Base-by-base conservation (phyloP, 2,329 filamentous ascomycete species). In the Pestalotiopsis fici region DNA sequence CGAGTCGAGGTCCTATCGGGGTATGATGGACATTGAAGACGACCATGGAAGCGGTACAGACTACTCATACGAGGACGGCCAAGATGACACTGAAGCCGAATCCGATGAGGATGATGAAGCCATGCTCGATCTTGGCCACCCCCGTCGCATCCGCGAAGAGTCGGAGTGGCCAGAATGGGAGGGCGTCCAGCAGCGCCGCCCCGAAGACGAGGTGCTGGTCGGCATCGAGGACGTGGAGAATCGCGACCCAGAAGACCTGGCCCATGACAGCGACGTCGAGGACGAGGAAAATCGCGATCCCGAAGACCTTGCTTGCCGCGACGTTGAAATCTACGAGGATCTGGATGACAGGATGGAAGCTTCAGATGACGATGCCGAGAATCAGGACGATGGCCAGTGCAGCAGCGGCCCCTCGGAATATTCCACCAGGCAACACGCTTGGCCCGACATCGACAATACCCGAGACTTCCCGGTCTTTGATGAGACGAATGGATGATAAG, bases 141-240 rank as follows among this genome's bases (percentile, higher is more conserved):
- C 60, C 3, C 68, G 66, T 23, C 61, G 23, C 3, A 59, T 65
- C 3, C 23, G 27, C n/a, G 31, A 78, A 21, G 77, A 78, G 56
- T 72, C 72, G 23, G 62, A 43, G 18, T 66, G 73, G 55, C 66
- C 70, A 11, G 68, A 75, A 39, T 75, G 76, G 3, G 71, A 77
- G 4, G 76, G 72, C 21, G 78, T 71, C 37, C 77, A 66, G 71
- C 77, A 73, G 12, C 57, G 25, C 35, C 39, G 59, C 13, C 85
- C 85, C 1, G 86, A 88, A 71, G 87, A 89, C 68, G 84, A 88
- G 68, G 82, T 83, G 2, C 87, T 86, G 85, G 84, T 82, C 0
- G 87, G 87, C 9, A 86, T 89, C 61, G 86, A 88, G 69, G 86
- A 88, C 63, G 81, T 79, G 2, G 87, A 89, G 71, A 88, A 88